Percentiles rank a stretch among this genome's conserved stretches.
Conservation (phyloP, 2,329 filamentous ascomycete genomes). For the Verticillium albo-atrum region DNA sequence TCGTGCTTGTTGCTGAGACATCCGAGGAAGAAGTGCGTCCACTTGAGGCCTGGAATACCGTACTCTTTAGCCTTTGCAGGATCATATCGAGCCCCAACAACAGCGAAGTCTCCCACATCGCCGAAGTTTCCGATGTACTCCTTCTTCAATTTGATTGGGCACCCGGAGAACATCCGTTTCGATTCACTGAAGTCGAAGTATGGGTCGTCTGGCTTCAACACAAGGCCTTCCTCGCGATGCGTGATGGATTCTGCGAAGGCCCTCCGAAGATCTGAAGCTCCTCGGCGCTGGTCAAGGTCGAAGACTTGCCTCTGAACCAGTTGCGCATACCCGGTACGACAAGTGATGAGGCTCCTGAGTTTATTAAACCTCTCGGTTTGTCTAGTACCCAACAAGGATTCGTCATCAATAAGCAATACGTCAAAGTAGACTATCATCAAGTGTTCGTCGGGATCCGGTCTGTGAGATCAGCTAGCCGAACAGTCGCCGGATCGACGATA, state of each 20-base stretch:
- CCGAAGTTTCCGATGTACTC: slow-evolving; percentile 75
- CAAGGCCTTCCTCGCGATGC: slow-evolving; percentile 68
- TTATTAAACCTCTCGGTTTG: slow-evolving; percentile 58
- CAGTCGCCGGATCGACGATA: not conserved
- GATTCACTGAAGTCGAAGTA: slow-evolving; percentile 59
- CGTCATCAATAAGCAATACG: slow-evolving; percentile 47
- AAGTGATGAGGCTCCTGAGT: slow-evolving; percentile 49
- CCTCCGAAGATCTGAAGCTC: slow-evolving; percentile 50
- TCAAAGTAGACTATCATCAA: slow-evolving; percentile 62
- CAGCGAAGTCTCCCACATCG: slow-evolving; percentile 77
- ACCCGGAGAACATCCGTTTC: slow-evolving; percentile 33
- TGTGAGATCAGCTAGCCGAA: slow-evolving; percentile 22
- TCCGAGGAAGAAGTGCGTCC: slow-evolving; percentile 78
- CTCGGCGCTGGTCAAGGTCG: slow-evolving; percentile 54
- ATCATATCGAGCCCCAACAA: slow-evolving; percentile 72
- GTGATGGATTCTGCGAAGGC: slow-evolving; percentile 65
- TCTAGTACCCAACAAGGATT: slow-evolving; percentile 43
- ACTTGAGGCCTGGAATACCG: slow-evolving; percentile 52
- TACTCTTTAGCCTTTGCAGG: slow-evolving; percentile 55
- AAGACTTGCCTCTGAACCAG: slow-evolving; percentile 64
- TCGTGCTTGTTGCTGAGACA: slow-evolving; percentile 67
- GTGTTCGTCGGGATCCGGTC: slow-evolving; percentile 45
- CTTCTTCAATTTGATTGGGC: slow-evolving; percentile 81
- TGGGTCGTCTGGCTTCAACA: slow-evolving; percentile 74
- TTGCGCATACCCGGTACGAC: slow-evolving; percentile 57